Percentiles rank a stretch among this genome's conserved stretches.
These are phyloP conservation scores for Backusella macrospora DNA, from an alignment of 192 early-diverging fungal species.

Conservation along the genomic window DNA sequence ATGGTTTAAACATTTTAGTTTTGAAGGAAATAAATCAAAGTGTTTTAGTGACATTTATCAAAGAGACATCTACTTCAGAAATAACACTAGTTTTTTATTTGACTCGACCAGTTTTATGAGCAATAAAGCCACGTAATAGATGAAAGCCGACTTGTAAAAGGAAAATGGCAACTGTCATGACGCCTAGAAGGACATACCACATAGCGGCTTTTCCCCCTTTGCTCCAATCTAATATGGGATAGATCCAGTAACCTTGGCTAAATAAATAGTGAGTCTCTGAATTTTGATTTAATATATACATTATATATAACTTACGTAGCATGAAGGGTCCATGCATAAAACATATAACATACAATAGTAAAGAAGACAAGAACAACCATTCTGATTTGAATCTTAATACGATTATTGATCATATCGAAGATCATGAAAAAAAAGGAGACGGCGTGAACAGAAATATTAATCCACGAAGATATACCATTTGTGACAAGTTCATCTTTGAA, in stretches of 20 bases:
- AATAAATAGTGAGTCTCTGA: neutral
- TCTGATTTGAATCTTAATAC: constrained; percentile 24
- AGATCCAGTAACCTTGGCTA: constrained; percentile 36
- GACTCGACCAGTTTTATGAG: neutral
- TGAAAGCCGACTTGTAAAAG: constrained; percentile 30
- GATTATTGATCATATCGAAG: constrained; percentile 33
- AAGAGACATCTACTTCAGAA: no score
- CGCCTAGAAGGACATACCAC: constrained; percentile 31
- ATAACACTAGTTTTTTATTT: no score
- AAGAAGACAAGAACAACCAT: constrained; percentile 22
- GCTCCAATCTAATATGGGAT: constrained; percentile 37
- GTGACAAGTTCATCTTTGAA: no score
- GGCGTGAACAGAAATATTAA: constrained; percentile 31
- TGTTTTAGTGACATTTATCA: no score
- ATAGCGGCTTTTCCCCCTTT: constrained; percentile 29
- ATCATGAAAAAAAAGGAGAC: constrained; percentile 37
- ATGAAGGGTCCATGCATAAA: constrained; percentile 27
- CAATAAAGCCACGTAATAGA: constrained; percentile 31
- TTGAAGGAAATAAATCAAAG: no score
- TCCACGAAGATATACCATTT: neutral
- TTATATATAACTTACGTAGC: constrained; percentile 24
- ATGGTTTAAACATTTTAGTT: no score
- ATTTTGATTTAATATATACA: neutral
- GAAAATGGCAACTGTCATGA: constrained; percentile 31
- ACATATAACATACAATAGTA: constrained; percentile 33